Conservation (phyloP, 129 eudicot genomes). For the Logfia minima region DNA sequence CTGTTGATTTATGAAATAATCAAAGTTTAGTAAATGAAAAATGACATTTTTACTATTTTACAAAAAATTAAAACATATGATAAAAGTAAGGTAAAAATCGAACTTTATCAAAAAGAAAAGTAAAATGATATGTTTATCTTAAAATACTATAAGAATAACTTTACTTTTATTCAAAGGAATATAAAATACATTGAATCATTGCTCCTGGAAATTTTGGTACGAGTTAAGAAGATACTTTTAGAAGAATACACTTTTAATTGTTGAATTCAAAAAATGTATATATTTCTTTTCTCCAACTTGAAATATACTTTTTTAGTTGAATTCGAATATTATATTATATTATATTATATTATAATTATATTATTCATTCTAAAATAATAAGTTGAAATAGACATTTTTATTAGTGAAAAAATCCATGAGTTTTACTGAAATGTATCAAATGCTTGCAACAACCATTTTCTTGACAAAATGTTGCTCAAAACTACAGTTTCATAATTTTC, state of each 20-base stretch:
- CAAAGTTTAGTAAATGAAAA: background rate
- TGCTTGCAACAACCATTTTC: background rate
- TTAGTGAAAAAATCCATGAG: background rate
- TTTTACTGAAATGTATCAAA: background rate
- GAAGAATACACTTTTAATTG: constrained; percentile 18
- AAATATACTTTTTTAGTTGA: background rate
- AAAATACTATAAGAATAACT: background rate
- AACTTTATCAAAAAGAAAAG: constrained; percentile 6
- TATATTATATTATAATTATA: background rate
- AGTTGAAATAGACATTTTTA: background rate
- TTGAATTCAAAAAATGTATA: constrained; percentile 10
- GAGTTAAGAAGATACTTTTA: constrained; percentile 22
- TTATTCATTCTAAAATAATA: background rate
- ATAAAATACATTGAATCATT: constrained; percentile 17
- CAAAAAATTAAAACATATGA: background rate
- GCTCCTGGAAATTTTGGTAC: constrained; percentile 16
- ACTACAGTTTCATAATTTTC: background rate
- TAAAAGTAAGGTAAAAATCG: background rate
- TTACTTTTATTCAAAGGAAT: constrained; percentile 5
- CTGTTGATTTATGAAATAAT: background rate
- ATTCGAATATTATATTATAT: background rate
- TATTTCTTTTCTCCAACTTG: background rate
- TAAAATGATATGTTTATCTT: constrained; percentile 11
- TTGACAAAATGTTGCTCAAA: background rate
- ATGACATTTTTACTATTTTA: background rate